A percentile compares a stretch with the other conserved stretches of the same genome.
phyloP scores from a whole-genome alignment of 306 rosid species.

The Senna siamea region DNA sequence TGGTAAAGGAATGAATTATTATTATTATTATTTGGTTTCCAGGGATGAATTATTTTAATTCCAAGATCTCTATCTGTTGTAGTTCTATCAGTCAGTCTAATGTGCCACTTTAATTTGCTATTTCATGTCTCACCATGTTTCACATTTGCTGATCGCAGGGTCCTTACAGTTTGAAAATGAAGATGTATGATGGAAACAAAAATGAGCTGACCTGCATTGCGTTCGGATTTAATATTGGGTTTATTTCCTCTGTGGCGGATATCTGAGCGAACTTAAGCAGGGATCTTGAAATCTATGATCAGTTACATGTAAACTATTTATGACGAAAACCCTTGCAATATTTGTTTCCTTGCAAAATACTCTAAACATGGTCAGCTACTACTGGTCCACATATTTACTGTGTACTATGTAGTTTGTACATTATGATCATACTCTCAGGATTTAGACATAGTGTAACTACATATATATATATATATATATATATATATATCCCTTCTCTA shows the following conservation, averaged over 20 bases:
- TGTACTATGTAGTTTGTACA: neutral
- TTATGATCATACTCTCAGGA: neutral
- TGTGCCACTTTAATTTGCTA: conserved; percentile 19
- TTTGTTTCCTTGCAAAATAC: conserved; percentile 24
- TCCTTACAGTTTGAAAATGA: conserved; percentile 75
- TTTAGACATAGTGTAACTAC: neutral
- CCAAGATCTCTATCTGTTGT: neutral
- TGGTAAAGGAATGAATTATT: neutral
- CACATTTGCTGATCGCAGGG: conserved; percentile 55
- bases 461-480: neutral
- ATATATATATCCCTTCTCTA: too few species aligned
- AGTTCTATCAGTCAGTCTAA: neutral
- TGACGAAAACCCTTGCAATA: conserved; percentile 26
- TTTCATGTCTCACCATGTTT: conserved; percentile 33
- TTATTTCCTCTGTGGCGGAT: conserved; percentile 69
- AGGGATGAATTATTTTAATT: neutral
- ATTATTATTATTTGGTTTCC: too few species aligned
- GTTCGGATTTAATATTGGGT: conserved; percentile 70
- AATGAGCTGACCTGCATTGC: conserved; percentile 68
- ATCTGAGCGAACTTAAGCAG: conserved; percentile 44
- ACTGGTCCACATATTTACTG: conserved; percentile 21
- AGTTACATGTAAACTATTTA: conserved; percentile 28
- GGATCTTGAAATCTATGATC: conserved; percentile 24
- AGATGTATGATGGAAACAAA: conserved; percentile 57
- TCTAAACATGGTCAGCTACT: neutral